Evolutionary conservation across 2,329 filamentous ascomycete genomes (phyloP).

Genomic region (Hymenotorrendiella dingleyae): DNA sequence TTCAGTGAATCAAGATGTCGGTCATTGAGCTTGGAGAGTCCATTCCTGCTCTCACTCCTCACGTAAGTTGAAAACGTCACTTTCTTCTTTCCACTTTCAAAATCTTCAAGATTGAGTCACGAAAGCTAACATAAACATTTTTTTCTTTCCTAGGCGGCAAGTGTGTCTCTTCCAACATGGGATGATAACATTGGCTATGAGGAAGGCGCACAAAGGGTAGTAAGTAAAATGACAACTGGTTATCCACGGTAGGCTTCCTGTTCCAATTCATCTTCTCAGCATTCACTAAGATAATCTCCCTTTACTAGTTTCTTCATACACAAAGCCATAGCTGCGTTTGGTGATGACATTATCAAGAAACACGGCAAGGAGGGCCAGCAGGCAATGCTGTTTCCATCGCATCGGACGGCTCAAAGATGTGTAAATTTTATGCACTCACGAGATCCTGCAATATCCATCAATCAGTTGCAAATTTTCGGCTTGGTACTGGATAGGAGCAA

Average conservation of each 20-base stretch:
- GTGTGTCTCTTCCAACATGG: slow-evolving; percentile 94
- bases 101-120: no score
- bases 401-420: slow-evolving; percentile 64
- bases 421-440: slow-evolving; percentile 63
- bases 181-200: slow-evolving; percentile 86
- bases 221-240: slow-evolving; percentile 77
- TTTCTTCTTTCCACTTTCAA: no score
- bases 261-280: neutral
- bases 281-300: slow-evolving; percentile 18
- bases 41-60: slow-evolving; percentile 30
- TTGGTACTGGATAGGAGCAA: slow-evolving; percentile 56
- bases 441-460: slow-evolving; percentile 44
- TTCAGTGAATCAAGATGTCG: slow-evolving; percentile 28
- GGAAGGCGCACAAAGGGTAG: slow-evolving; percentile 83
- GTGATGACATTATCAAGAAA: slow-evolving; percentile 57
- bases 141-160: slow-evolving; percentile 74
- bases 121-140: slow-evolving; percentile 8
- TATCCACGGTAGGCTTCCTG: slow-evolving; percentile 66
- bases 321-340: slow-evolving; percentile 70
- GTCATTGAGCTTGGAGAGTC: slow-evolving; percentile 31
- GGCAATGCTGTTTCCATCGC: slow-evolving; percentile 79
- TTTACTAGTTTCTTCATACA: slow-evolving; percentile 79
- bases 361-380: slow-evolving; percentile 57
- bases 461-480: slow-evolving; percentile 51
- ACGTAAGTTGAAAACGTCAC: no score